Conservation (phyloP, 1,284 basidiomycete genomes). For the Leccinum solheimii region DNA sequence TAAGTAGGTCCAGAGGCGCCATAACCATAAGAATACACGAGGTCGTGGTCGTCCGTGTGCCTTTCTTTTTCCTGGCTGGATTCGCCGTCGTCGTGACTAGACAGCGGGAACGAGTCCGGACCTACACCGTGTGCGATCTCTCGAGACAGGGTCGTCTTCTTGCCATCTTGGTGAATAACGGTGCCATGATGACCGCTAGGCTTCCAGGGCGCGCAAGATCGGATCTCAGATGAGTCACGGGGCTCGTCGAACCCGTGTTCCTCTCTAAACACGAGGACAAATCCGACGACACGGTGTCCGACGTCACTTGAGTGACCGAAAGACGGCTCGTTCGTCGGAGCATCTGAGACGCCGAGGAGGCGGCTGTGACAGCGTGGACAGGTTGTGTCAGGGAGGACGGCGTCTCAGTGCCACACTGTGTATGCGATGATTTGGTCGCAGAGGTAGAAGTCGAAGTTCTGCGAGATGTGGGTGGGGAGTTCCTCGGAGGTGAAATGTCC, state of each 20-base stretch:
- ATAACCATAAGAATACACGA: slow-evolving; percentile 31
- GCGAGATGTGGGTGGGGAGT: slow-evolving; percentile 26
- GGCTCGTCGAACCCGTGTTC: neutral
- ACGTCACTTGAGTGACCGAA: slow-evolving; percentile 9
- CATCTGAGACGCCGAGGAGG: slow-evolving; percentile 10
- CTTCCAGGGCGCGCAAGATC: slow-evolving; percentile 10
- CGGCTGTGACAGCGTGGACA: slow-evolving; percentile 4
- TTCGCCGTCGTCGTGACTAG: slow-evolving; percentile 15
- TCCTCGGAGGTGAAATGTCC: slow-evolving; percentile 17
- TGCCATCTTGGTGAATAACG: slow-evolving; percentile 8
- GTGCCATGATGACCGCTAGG: slow-evolving; percentile 21
- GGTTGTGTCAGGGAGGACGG: slow-evolving; percentile 15
- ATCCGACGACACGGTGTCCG: slow-evolving; percentile 12
- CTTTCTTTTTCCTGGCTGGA: slow-evolving; percentile 14
- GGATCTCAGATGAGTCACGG: slow-evolving; percentile 26
- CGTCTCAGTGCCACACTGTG: slow-evolving; percentile 13
- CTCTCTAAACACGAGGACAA: slow-evolving; percentile 8
- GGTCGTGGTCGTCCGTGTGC: slow-evolving; percentile 2
- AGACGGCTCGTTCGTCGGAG: slow-evolving; percentile 29
- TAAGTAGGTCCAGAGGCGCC: slow-evolving; percentile 28
- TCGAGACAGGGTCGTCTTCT: slow-evolving; percentile 8
- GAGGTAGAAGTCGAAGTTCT: slow-evolving; percentile 10
- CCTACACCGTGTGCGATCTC: slow-evolving; percentile 13
- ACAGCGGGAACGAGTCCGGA: slow-evolving; percentile 6
- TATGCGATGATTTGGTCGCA: slow-evolving; percentile 3